Conservation (phyloP, 2,329 filamentous ascomycete species). For the Stagonosporopsis cucurbitacearum region DNA sequence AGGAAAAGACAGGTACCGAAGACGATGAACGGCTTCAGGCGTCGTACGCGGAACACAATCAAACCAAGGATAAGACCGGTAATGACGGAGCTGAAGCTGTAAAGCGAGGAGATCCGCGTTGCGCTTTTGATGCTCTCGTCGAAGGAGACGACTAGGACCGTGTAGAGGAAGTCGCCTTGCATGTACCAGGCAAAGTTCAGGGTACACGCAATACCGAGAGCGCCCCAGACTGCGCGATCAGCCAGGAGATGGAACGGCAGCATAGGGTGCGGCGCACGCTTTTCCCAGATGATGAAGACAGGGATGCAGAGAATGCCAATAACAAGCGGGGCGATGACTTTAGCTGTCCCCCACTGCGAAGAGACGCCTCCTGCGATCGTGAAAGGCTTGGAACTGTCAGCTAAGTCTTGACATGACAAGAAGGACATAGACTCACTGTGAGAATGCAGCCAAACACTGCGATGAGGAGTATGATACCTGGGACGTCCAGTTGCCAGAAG, state of each 20-base stretch:
- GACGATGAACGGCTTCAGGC: conserved; percentile 68
- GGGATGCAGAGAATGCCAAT: conserved; percentile 60
- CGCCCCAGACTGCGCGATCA: conserved; percentile 69
- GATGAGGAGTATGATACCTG: conserved; percentile 58
- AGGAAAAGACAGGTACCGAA: conserved; percentile 66
- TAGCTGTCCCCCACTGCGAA: conserved; percentile 59
- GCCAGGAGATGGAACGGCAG: conserved; percentile 67
- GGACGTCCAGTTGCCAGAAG: conserved; percentile 63
- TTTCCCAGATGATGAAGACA: conserved; percentile 62
- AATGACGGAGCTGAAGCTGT: conserved; percentile 65
- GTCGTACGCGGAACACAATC: conserved; percentile 62
- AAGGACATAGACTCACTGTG: conserved; percentile 21
- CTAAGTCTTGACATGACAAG: not conserved
- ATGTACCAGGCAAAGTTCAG: conserved; percentile 59
- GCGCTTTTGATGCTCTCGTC: conserved; percentile 63
- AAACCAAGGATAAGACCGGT: conserved; percentile 63
- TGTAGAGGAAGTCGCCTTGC: conserved; percentile 70
- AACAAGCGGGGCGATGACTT: conserved; percentile 59
- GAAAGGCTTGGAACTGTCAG: conserved; percentile 41
- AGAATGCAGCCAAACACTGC: conserved; percentile 57
- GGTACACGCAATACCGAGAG: conserved; percentile 62
- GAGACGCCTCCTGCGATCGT: conserved; percentile 61
- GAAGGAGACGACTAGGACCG: conserved; percentile 67
- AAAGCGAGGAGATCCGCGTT: conserved; percentile 66
- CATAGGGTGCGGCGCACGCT: conserved; percentile 57